Conservation (phyloP, 208 protist species). For the Balamuthia mandrillaris region DNA sequence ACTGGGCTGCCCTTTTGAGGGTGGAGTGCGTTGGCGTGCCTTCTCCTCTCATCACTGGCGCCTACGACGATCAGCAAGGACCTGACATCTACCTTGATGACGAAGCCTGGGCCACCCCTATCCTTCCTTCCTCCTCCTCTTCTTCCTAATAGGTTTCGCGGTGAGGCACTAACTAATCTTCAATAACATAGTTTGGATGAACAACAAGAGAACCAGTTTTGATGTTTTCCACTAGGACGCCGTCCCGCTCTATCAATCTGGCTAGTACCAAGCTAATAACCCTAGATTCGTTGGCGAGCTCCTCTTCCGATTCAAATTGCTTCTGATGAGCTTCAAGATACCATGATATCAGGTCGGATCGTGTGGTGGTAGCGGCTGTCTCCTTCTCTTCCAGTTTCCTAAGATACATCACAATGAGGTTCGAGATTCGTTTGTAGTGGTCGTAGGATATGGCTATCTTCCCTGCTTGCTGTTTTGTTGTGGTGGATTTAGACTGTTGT, state of each 20-base stretch:
- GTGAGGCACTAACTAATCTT: too few species aligned
- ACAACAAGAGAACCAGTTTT: not conserved
- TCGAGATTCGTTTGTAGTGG: conserved; percentile 35
- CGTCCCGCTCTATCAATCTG: not conserved
- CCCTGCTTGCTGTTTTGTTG: not conserved
- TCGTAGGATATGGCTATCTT: conserved; percentile 31
- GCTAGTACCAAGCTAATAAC: not conserved
- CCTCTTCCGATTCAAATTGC: conserved; percentile 2
- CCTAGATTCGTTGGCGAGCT: not conserved
- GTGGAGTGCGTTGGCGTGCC: too few species aligned
- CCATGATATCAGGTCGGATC: conserved; percentile 45
- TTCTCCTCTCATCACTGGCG: not conserved
- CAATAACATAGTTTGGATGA: conserved; percentile 1
- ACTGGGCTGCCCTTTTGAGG: too few species aligned
- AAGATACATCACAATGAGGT: conserved; percentile 16
- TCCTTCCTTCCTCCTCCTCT: conserved; percentile 78
- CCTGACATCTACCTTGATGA: conserved; percentile 71
- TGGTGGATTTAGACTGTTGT: not conserved
- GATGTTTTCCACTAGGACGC: conserved; percentile 14
- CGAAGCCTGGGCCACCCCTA: too few species aligned
- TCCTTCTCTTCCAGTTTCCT: not conserved
- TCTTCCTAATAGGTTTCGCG: conserved; percentile 38
- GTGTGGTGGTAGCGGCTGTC: not conserved
- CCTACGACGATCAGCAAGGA: conserved; percentile 56
- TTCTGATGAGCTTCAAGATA: conserved; percentile 45